phyloP scores from a whole-genome alignment of 78 protist genomes.

The Guillardia theta region DNA sequence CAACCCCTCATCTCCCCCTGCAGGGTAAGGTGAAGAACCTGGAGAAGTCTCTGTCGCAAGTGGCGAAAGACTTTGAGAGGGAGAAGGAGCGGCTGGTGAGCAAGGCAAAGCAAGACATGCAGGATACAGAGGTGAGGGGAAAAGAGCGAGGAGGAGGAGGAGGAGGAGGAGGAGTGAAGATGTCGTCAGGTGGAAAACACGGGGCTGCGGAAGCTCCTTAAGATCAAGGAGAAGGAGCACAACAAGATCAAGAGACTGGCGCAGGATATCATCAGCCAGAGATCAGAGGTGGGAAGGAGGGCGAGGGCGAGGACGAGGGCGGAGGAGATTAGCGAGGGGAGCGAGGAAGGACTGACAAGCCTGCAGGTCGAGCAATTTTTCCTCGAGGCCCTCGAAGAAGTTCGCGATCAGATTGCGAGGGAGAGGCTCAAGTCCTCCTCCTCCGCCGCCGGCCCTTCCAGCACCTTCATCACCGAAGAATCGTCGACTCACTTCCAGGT shows the following conservation, averaged over 20 bases:
- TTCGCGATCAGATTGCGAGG: neutral
- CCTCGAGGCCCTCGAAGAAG: conserved; percentile 9
- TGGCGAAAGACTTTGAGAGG: neutral
- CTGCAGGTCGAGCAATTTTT: neutral
- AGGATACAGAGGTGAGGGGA: neutral
- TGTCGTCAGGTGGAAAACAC: neutral
- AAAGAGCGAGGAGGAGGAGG: neutral
- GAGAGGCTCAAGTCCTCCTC: neutral
- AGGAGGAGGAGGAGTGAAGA: neutral
- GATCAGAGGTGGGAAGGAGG: too few relatives aligned
- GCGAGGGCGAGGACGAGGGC: too few relatives aligned
- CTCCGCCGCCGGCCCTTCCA: neutral
- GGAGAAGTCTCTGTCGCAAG: conserved; percentile 22
- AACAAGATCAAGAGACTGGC: neutral
- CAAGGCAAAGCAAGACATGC: neutral
- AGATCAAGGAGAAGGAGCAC: conserved; percentile 19
- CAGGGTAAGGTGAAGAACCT: neutral
- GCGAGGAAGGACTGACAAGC: neutral
- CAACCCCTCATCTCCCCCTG: neutral
- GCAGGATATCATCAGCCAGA: neutral
- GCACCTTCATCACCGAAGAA: neutral
- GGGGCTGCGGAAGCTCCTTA: neutral
- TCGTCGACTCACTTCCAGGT: neutral
- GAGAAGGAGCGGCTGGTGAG: neutral
- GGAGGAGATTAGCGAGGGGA: neutral